Evolutionary conservation across 164 flowering plant genomes (phyloP).

Genomic region (Berberis thunbergii): DNA sequence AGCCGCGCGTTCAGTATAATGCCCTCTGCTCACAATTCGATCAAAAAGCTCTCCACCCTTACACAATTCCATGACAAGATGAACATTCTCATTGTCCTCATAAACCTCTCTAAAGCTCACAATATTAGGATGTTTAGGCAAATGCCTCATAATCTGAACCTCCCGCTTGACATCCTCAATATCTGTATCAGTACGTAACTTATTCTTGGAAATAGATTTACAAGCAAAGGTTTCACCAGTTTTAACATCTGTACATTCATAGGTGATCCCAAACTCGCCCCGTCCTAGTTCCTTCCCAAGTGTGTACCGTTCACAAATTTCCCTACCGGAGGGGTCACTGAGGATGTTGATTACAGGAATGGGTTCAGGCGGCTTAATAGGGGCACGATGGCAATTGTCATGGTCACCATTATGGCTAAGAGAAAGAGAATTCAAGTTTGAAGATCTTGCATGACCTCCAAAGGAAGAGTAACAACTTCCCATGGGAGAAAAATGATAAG

Average conservation of each 20-base stretch:
- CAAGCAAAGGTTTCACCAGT: slow-evolving; percentile 51
- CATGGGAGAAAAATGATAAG: not conserved
- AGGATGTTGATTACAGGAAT: slow-evolving; percentile 12
- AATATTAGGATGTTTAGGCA: slow-evolving; percentile 62
- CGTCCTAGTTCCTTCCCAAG: slow-evolving; percentile 66
- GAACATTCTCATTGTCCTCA: slow-evolving; percentile 55
- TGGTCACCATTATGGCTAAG: not conserved
- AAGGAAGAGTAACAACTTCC: slow-evolving; percentile 5
- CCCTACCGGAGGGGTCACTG: slow-evolving; percentile 17
- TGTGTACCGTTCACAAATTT: slow-evolving; percentile 23
- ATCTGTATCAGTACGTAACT: slow-evolving; percentile 59
- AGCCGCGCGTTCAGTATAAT: slow-evolving; percentile 71
- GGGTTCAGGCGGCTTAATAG: not conserved
- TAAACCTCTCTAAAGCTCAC: slow-evolving; percentile 53
- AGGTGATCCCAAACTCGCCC: slow-evolving; percentile 73
- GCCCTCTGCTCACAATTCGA: slow-evolving; percentile 64
- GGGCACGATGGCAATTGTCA: not conserved
- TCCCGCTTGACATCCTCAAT: slow-evolving; percentile 73
- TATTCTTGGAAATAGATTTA: slow-evolving; percentile 58
- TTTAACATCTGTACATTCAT: slow-evolving; percentile 30
- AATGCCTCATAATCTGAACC: slow-evolving; percentile 68
- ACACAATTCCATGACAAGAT: slow-evolving; percentile 78
- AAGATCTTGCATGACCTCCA: not conserved
- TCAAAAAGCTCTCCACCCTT: slow-evolving; percentile 85
- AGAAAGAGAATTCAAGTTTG: not conserved